Conservation (phyloP, 345 rosid species). For the Eucalyptus polyanthemos region DNA sequence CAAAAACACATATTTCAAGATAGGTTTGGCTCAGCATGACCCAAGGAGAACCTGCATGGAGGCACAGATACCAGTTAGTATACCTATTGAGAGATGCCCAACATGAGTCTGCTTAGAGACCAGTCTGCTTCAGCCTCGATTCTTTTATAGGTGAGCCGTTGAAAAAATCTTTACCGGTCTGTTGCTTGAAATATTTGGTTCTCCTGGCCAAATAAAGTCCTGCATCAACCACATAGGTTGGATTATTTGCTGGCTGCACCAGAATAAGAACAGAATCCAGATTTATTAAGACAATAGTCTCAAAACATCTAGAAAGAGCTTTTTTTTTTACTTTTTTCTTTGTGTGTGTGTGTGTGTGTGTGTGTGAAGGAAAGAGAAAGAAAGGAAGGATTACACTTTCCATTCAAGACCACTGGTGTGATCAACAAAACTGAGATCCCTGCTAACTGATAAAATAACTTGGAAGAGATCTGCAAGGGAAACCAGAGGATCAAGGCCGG, state of each 20-base stretch:
- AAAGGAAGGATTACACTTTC: conserved; percentile 65
- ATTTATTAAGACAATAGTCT: neutral
- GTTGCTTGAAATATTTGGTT: conserved; percentile 79
- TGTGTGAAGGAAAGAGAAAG: neutral
- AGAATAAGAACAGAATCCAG: neutral
- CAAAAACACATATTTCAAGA: conserved; percentile 75
- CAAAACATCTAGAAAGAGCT: neutral
- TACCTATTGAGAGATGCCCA: neutral
- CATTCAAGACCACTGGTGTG: conserved; percentile 87
- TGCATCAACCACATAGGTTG: conserved; percentile 86
- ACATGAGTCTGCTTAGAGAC: neutral
- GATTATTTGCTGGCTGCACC: conserved; percentile 57
- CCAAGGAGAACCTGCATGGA: conserved; percentile 79
- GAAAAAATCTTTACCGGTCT: conserved; percentile 42
- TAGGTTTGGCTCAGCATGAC: conserved; percentile 66
- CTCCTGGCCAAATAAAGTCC: conserved; percentile 69
- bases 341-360: neutral
- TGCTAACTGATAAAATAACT: conserved; percentile 50
- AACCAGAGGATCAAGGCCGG: neutral
- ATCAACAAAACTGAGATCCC: conserved; percentile 73
- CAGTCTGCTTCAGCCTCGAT: neutral
- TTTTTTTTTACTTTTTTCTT: neutral
- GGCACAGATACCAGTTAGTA: neutral
- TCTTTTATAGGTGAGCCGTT: neutral
- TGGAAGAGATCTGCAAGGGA: conserved; percentile 45